Percentiles rank a stretch among this genome's conserved stretches.
Evolutionary conservation across 2,329 filamentous ascomycete species (phyloP).

Genomic region (Drechslerella stenobrocha): DNA sequence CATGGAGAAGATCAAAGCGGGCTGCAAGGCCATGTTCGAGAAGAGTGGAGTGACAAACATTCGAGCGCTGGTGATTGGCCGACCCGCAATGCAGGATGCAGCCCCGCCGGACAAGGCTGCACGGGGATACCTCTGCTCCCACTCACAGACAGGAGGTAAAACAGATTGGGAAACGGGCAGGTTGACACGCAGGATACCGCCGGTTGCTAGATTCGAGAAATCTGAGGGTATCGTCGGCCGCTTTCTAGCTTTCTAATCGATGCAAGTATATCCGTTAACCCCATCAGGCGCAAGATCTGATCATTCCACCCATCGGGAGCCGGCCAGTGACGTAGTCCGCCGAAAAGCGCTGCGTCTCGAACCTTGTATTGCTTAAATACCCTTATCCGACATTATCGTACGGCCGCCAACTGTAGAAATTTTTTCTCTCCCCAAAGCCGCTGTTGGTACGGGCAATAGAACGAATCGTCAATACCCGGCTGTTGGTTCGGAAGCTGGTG

Average conservation of each 20-base stretch:
- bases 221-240: neutral
- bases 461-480: too few species aligned
- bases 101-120: conserved; percentile 13
- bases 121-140: conserved; percentile 1
- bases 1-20: neutral
- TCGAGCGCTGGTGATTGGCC: conserved; percentile 26
- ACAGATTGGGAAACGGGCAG: neutral
- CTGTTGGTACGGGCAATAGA: too few species aligned
- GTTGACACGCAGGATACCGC: neutral
- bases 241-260: conserved; percentile 1
- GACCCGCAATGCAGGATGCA: conserved; percentile 21
- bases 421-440: too few species aligned
- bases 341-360: neutral
- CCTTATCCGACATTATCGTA: too few species aligned
- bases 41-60: conserved; percentile 3
- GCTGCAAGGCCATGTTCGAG: conserved; percentile 19
- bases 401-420: too few species aligned
- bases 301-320: conserved; percentile 2
- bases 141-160: conserved; percentile 5
- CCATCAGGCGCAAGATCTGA: conserved; percentile 27
- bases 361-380: neutral
- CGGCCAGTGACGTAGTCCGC: conserved; percentile 20
- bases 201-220: neutral
- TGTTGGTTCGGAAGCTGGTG: too few species aligned
- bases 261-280: conserved; percentile 19